phyloP scores from a whole-genome alignment of 176 grass and related monocot species.

The Tuctoria greenei region DNA sequence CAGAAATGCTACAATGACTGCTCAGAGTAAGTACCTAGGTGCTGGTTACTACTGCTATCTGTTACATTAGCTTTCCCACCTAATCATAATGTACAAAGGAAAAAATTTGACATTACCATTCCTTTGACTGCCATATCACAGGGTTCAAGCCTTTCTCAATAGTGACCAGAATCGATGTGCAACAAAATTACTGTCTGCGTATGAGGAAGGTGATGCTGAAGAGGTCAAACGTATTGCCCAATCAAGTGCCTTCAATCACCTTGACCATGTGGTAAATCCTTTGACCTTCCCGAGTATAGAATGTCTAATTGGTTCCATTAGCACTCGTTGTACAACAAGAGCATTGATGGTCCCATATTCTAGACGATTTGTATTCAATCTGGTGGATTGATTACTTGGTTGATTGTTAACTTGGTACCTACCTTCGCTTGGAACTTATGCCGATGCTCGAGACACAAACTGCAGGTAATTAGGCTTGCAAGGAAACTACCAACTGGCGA shows the following conservation, averaged over 20 bases:
- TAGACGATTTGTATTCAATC: neutral
- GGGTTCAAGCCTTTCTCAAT: slow-evolving; percentile 78
- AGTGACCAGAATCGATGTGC: slow-evolving; percentile 87
- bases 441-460: neutral
- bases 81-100: neutral
- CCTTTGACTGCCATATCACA: slow-evolving; percentile 34
- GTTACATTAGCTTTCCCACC: neutral
- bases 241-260: slow-evolving; percentile 75
- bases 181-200: slow-evolving; percentile 74
- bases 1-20: slow-evolving; percentile 99
- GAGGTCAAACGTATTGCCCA: slow-evolving; percentile 75
- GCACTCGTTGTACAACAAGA: neutral
- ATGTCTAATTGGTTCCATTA: neutral
- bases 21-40: slow-evolving; percentile 65
- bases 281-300: neutral
- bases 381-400: neutral
- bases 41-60: slow-evolving; percentile 5
- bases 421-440: neutral
- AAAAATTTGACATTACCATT: neutral
- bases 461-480: slow-evolving; percentile 88
- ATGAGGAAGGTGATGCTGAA: slow-evolving; percentile 85
- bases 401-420: slow-evolving; percentile 15
- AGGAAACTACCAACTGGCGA: slow-evolving; percentile 88
- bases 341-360: neutral
- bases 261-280: slow-evolving; percentile 83